phyloP scores from a whole-genome alignment of 352 stramenopile species.

The Elongisporangium anandrum region DNA sequence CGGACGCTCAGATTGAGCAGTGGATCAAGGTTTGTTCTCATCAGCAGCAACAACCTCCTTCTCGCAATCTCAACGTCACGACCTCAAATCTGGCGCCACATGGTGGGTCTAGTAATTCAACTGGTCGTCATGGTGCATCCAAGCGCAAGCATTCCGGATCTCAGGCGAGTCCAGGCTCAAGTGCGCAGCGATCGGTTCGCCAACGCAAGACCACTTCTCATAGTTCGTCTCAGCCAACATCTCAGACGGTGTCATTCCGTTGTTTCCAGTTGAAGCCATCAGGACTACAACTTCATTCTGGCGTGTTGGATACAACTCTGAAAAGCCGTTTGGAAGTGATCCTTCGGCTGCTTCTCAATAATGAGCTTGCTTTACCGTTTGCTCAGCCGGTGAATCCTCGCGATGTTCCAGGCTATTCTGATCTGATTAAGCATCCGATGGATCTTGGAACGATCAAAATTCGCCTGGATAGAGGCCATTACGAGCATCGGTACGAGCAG shows the following conservation, averaged over 20 bases:
- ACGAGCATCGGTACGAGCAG: slow-evolving; percentile 50
- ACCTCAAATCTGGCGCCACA: slow-evolving; percentile 2
- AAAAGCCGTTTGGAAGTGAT: slow-evolving; percentile 54
- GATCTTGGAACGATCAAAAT: slow-evolving; percentile 89
- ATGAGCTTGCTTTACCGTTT: slow-evolving; percentile 67
- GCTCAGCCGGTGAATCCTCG: slow-evolving; percentile 58
- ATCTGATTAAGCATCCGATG: slow-evolving; percentile 83
- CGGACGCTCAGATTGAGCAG: slow-evolving; percentile 54
- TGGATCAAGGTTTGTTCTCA: slow-evolving; percentile 46
- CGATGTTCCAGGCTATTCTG: slow-evolving; percentile 63
- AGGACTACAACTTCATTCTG: slow-evolving; percentile 17
- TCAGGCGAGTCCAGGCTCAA: slow-evolving; percentile 9
- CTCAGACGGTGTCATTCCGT: slow-evolving; percentile 44
- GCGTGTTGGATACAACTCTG: slow-evolving; percentile 42
- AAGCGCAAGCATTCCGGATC: slow-evolving; percentile 46
- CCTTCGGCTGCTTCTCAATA: slow-evolving; percentile 52
- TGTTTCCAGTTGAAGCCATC: slow-evolving; percentile 48
- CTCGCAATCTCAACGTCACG: slow-evolving; percentile 7
- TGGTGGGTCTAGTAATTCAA: not conserved
- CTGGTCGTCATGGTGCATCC: slow-evolving; percentile 32
- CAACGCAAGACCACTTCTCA: slow-evolving; percentile 33
- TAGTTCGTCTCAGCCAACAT: not conserved
- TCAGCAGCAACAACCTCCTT: slow-evolving; percentile 20
- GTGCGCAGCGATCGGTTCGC: slow-evolving; percentile 26
- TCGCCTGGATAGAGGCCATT: slow-evolving; percentile 62